phyloP scores from a whole-genome alignment of 106 monocot species.

The Xerophyta viscosa region DNA sequence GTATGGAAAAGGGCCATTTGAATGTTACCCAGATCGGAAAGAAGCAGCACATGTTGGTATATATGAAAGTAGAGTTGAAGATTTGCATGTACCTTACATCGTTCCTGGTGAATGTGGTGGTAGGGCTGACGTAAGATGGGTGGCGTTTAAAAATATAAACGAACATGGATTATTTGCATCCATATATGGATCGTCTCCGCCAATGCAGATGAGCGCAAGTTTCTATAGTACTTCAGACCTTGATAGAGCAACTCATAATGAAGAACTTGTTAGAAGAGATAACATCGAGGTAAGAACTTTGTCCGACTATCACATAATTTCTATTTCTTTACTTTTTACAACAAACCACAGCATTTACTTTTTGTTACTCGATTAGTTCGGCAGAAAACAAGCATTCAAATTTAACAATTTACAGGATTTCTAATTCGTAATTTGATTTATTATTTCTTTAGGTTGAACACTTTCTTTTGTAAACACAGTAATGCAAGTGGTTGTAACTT shows the following conservation, averaged over 20 bases:
- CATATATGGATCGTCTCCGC: conserved; percentile 48
- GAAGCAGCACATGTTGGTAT: conserved; percentile 76
- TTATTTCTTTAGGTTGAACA: no score
- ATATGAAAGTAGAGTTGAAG: conserved; percentile 54
- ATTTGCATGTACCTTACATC: conserved; percentile 86
- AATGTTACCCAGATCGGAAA: conserved; percentile 96
- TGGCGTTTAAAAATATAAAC: conserved; percentile 34
- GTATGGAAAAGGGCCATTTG: conserved; percentile 95
- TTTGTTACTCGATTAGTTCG: no score
- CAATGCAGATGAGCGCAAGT: conserved; percentile 96
- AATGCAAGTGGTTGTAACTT: no score
- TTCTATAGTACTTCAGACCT: conserved; percentile 69
- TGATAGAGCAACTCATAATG: conserved; percentile 67
- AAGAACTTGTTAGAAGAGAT: conserved; percentile 72
- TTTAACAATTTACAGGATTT: no score
- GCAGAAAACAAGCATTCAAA: no score
- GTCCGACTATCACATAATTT: no score
- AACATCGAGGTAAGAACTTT: conserved; percentile 65
- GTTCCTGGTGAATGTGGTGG: conserved; percentile 77
- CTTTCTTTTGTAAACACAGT: no score
- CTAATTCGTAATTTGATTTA: no score
- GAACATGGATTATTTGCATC: conserved; percentile 80
- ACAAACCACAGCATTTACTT: no score
- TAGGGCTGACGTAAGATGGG: conserved; percentile 89
- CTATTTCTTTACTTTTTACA: no score